phyloP scores from a whole-genome alignment of 2,329 filamentous ascomycete genomes.

The Fusarium brevicatenulatum region DNA sequence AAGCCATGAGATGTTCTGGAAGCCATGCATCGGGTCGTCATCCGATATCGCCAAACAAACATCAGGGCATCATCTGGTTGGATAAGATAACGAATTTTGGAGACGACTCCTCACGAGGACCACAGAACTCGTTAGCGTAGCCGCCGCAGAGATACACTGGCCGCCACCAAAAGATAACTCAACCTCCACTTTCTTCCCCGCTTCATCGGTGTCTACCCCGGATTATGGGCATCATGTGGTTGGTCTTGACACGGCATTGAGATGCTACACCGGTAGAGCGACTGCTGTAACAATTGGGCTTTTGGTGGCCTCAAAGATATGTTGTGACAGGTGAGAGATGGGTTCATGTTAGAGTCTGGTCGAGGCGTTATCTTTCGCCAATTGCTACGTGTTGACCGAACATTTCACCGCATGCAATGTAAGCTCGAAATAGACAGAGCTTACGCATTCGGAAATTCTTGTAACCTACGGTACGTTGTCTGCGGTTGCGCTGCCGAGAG shows the following conservation, averaged over 20 bases:
- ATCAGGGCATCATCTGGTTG: slow-evolving; percentile 1
- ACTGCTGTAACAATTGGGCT: accelerated
- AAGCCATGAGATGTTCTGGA: not conserved
- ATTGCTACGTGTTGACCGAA: not conserved
- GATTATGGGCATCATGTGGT: slow-evolving; percentile 5
- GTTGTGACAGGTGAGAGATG: accelerated
- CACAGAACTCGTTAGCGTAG: slow-evolving; percentile 24
- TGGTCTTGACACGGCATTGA: not conserved
- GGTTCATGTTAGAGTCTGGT: accelerated
- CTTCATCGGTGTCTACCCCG: slow-evolving; percentile 16
- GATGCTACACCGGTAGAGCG: not conserved
- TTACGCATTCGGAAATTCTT: not conserved
- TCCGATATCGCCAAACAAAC: slow-evolving; percentile 9
- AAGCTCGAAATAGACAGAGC: accelerated
- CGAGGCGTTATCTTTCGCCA: not conserved
- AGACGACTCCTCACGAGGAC: slow-evolving; percentile 4
- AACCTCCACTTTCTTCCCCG: slow-evolving; percentile 10
- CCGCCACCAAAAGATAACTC: not conserved
- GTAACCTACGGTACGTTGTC: accelerated
- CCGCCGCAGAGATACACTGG: slow-evolving; percentile 1
- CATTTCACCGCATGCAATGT: not conserved
- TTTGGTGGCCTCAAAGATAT: not conserved
- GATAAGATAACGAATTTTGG: not conserved
- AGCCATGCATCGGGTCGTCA: slow-evolving; percentile 9
- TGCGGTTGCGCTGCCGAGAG: not conserved